A percentile compares a stretch with the other conserved stretches of the same genome.
phyloP scores from a whole-genome alignment of 2,329 filamentous ascomycete species.

The Aspergillus tamarii region DNA sequence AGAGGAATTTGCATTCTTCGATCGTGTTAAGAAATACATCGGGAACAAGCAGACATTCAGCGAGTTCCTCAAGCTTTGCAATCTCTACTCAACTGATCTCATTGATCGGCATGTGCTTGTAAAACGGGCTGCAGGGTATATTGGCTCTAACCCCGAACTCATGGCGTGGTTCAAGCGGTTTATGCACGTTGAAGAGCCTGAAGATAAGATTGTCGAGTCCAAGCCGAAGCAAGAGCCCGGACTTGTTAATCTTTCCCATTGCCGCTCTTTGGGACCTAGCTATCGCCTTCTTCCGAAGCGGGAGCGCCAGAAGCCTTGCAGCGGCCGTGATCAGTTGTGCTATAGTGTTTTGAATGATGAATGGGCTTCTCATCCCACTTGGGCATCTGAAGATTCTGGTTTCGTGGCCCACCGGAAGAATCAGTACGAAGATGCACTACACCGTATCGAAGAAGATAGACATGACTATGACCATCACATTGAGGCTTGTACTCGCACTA shows the following conservation, averaged over 20 bases:
- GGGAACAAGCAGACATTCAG: conserved; percentile 90
- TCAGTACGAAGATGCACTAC: conserved; percentile 87
- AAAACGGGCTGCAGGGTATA: conserved; percentile 80
- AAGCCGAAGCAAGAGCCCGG: conserved; percentile 72
- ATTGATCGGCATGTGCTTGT: conserved; percentile 84
- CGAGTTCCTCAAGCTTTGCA: conserved; percentile 96
- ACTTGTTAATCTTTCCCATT: conserved; percentile 91
- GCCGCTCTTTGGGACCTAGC: conserved; percentile 91
- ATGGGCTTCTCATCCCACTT: conserved; percentile 98
- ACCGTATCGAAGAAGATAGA: conserved; percentile 95
- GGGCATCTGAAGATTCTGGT: conserved; percentile 96
- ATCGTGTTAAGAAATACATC: conserved; percentile 94
- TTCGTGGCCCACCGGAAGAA: conserved; percentile 99
- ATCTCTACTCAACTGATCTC: conserved; percentile 89
- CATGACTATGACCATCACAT: conserved; percentile 99
- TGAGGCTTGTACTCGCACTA: conserved; percentile 90
- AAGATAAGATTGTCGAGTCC: conserved; percentile 79
- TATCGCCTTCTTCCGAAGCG: conserved; percentile 90
- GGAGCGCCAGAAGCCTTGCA: conserved; percentile 88
- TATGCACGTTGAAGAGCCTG: conserved; percentile 71
- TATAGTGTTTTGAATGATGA: conserved; percentile 92
- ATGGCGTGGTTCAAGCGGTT: conserved; percentile 86
- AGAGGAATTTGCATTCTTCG: conserved; percentile 92
- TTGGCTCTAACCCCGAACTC: conserved; percentile 86
- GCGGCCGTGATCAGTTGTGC: conserved; percentile 92